Base-by-base conservation (phyloP, 1,139 yeast genomes). In the Saccharomycopsis hybrid region DNA sequence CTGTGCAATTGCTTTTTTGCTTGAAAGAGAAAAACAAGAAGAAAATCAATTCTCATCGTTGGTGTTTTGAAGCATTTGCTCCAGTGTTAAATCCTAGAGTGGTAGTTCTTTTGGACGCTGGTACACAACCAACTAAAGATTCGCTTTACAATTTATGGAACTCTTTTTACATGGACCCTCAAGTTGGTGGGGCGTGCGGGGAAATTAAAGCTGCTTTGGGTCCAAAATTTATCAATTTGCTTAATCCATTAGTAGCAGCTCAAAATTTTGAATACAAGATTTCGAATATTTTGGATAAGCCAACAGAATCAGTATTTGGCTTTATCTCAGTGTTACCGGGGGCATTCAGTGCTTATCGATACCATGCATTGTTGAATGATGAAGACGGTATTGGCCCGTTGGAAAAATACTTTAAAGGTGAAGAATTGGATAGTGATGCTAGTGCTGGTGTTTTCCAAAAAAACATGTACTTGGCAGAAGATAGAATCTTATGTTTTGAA, bases 111-210 rank as follows among this genome's bases (percentile, higher is more conserved):
- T 69, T 92, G 47, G 98, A 92, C 70, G 97, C 95, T 1, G 98
- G 98, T 55, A 92, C 98, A 0, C 85, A 85, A 65, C 97, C 98
- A 2, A 89, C 88, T 44, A 80, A 77, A 55, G 85, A 82, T 58
- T 87, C 96, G 0, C 73, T 89, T 36, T 85, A 87, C 61, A 82
- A 88, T 58, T 69, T 89, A 47, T 89, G 97, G 97, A 85, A 85
- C 63, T 94, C 95, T 25, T 88, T 89, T 59, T 88, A 84, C 62
- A 76, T 82, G 57, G 86, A 86, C 62, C 82, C 88, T 0, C 82
- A 84, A 58, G 92, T 88, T 53, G 97, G 96, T 4, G 97, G 97
- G 51, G 95, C 95, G 1, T 94, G 96, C 48, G 97, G 97, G 57
- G 96, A 89, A 64, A 86, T 89, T 58, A 86, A 84, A 56, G 89